Evolutionary conservation across 2,329 filamentous ascomycete species (phyloP).

Genomic region (Microcera coccophila): DNA sequence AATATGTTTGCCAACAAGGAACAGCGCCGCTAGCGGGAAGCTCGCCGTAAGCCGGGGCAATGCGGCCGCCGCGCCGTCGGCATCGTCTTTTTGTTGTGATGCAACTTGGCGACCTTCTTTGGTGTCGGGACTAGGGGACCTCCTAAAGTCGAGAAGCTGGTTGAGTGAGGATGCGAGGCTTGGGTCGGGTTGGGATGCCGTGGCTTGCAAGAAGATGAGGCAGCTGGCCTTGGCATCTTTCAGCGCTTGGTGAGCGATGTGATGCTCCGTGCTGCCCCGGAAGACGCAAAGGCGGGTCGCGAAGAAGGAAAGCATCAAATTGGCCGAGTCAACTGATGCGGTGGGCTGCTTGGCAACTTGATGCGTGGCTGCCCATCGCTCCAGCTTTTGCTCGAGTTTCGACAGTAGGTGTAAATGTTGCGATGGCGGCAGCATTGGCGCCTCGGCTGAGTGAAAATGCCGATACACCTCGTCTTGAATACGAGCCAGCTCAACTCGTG

Average conservation of each 20-base stretch:
- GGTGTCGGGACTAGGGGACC: neutral
- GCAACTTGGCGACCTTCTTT: neutral
- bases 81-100: conserved; percentile 5
- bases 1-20: conserved; percentile 16
- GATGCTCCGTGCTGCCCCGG: conserved; percentile 6
- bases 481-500: conserved; percentile 21
- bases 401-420: conserved; percentile 10
- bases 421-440: conserved; percentile 5
- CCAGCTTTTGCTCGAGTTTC: conserved; percentile 18
- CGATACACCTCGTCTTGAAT: conserved; percentile 25
- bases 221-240: conserved; percentile 24
- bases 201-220: conserved; percentile 21
- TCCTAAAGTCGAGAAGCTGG: conserved; percentile 11
- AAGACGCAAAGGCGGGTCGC: conserved; percentile 20
- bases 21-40: conserved; percentile 23
- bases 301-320: conserved; percentile 19
- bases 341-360: conserved; percentile 11
- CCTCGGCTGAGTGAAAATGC: conserved; percentile 11
- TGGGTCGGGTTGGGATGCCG: conserved; percentile 9
- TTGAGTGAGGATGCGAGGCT: conserved; percentile 13
- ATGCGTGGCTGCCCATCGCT: conserved; percentile 19
- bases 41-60: conserved; percentile 18
- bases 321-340: conserved; percentile 7
- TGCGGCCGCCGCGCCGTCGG: conserved; percentile 5
- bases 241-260: conserved; percentile 2